A percentile compares a stretch with the other conserved stretches of the same genome.
phyloP scores from a whole-genome alignment of 2,329 filamentous ascomycete species.

The Arthrocladium fulminans region DNA sequence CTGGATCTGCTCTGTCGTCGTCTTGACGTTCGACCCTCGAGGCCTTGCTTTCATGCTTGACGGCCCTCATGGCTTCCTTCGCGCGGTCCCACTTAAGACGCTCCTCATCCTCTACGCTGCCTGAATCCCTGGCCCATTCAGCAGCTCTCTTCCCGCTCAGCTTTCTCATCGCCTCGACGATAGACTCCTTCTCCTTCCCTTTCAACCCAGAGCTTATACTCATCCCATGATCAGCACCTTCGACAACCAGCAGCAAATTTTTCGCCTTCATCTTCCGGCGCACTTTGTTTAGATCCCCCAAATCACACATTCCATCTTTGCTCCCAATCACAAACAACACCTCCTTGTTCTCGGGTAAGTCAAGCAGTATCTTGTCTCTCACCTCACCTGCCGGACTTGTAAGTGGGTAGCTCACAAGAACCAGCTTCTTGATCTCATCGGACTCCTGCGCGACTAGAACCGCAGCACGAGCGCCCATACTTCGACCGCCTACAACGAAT shows the following conservation, averaged over 20 bases:
- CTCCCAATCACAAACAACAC: slow-evolving; percentile 21
- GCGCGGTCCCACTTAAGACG: not conserved
- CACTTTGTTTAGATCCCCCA: slow-evolving; percentile 12
- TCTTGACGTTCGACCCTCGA: too few species aligned
- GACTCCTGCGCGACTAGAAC: slow-evolving; percentile 3
- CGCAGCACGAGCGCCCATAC: slow-evolving; percentile 18
- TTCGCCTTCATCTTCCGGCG: slow-evolving; percentile 20
- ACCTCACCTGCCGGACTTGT: slow-evolving; percentile 14
- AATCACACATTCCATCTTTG: slow-evolving; percentile 18
- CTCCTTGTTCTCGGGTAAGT: slow-evolving; percentile 11
- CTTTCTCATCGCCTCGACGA: slow-evolving; percentile 10
- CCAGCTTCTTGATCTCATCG: slow-evolving; percentile 11
- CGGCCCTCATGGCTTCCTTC: too few species aligned
- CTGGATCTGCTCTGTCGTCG: too few species aligned
- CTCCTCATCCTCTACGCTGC: slow-evolving; percentile 53
- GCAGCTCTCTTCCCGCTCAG: slow-evolving; percentile 2
- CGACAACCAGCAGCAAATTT: slow-evolving; percentile 15
- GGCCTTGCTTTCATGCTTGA: too few species aligned
- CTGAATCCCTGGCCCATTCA: not conserved
- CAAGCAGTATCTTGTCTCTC: slow-evolving; percentile 19
- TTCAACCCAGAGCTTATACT: slow-evolving; percentile 11
- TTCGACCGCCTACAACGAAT: slow-evolving; percentile 17
- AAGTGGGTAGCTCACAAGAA: slow-evolving; percentile 20
- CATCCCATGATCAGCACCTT: slow-evolving; percentile 22
- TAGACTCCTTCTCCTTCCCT: slow-evolving; percentile 13